phyloP scores from a whole-genome alignment of 306 rosid genomes.

The Vigna unguiculata region DNA sequence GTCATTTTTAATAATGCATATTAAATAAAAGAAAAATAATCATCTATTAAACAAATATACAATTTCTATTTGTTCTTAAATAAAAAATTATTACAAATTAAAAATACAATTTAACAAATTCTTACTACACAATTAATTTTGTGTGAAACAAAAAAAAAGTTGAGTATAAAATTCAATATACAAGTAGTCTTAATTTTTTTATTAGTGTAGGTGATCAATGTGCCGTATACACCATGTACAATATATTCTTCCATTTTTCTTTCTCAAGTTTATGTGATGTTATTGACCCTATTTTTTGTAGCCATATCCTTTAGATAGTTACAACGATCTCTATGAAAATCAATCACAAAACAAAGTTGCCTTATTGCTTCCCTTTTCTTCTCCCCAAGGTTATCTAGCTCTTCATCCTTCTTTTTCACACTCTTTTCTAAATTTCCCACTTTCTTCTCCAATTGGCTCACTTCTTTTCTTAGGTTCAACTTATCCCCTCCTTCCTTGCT shows the following conservation, averaged over 20 bases:
- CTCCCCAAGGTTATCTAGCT: conserved; percentile 59
- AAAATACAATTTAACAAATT: background rate
- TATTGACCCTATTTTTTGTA: conserved; percentile 29
- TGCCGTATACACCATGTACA: background rate
- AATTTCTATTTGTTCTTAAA: background rate
- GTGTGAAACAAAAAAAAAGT: background rate
- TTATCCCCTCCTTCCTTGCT: conserved; percentile 76
- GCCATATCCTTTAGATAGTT: conserved; percentile 56
- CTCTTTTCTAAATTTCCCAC: conserved; percentile 59
- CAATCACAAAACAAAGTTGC: conserved; percentile 74
- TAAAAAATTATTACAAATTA: background rate
- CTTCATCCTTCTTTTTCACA: conserved; percentile 69
- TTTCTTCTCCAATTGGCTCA: conserved; percentile 65
- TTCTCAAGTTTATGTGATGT: conserved; percentile 12
- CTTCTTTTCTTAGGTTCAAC: conserved; percentile 53
- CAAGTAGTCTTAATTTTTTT: background rate
- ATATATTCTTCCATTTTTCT: background rate
- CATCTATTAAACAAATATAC: background rate
- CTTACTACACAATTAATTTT: background rate
- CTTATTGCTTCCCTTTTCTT: conserved; percentile 86
- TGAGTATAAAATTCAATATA: background rate
- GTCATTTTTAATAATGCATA: background rate
- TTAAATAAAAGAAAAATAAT: background rate
- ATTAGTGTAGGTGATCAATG: background rate
- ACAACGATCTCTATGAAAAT: conserved; percentile 68